Evolutionary conservation across 768 basidiomycete species (phyloP).

Genomic region (Leccinum truebloodii): DNA sequence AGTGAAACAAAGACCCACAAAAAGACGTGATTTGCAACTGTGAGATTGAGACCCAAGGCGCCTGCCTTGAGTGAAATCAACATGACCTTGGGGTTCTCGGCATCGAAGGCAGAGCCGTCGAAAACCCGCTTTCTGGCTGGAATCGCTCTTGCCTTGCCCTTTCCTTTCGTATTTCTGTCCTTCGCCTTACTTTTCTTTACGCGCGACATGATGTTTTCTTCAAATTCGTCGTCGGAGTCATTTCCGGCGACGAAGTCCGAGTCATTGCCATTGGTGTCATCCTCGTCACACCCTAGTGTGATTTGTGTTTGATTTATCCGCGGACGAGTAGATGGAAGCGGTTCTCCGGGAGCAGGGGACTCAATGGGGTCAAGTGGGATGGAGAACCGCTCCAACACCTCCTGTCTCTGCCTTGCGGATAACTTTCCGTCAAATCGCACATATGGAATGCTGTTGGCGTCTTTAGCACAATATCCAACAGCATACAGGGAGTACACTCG

Average conservation of each 20-base stretch:
- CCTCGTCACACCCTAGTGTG: slow-evolving; percentile 9
- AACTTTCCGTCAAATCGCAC: slow-evolving; percentile 85
- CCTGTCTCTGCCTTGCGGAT: slow-evolving; percentile 78
- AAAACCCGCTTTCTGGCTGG: slow-evolving; percentile 15
- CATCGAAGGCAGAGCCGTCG: slow-evolving; percentile 25
- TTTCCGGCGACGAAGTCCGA: slow-evolving; percentile 37
- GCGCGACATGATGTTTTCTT: slow-evolving; percentile 32
- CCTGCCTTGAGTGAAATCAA: slow-evolving; percentile 86
- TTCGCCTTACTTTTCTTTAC: slow-evolving; percentile 36
- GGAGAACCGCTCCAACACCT: slow-evolving; percentile 72
- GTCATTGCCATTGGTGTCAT: slow-evolving; percentile 31
- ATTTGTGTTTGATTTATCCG: slow-evolving; percentile 9
- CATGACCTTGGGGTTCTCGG: slow-evolving; percentile 73
- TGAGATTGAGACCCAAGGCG: slow-evolving; percentile 84
- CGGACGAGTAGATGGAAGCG: slow-evolving; percentile 12
- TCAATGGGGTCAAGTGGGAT: slow-evolving; percentile 53
- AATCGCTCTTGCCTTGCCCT: slow-evolving; percentile 35
- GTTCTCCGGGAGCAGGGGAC: slow-evolving; percentile 17
- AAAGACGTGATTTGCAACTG: slow-evolving; percentile 86
- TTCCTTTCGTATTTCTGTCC: slow-evolving; percentile 40
- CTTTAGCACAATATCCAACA: slow-evolving; percentile 6
- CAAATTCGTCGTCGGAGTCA: slow-evolving; percentile 32
- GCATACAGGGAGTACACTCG: slow-evolving; percentile 26
- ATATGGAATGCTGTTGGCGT: slow-evolving; percentile 58
- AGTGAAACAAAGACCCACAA: slow-evolving; percentile 47